A percentile compares a stretch with the other conserved stretches of the same genome.
Conservation (phyloP, 192 early-diverging fungal genomes). For the Rhizoclosmatium sp. region DNA sequence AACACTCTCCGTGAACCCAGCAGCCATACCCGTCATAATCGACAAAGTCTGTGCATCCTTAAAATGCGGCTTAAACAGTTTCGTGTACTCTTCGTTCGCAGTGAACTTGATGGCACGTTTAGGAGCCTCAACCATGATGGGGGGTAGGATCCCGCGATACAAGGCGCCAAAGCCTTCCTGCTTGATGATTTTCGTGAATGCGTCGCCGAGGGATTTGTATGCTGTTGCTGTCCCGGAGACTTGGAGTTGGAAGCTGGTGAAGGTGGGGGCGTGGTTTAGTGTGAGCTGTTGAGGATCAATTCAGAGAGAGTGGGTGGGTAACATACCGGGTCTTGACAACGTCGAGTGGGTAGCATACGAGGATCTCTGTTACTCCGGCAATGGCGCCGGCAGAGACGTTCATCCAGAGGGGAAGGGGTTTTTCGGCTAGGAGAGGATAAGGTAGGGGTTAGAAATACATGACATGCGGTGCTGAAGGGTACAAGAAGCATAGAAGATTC, state of each 20-base stretch:
- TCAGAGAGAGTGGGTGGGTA: background rate
- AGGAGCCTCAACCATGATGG: constrained; percentile 96
- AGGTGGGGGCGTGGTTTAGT: background rate
- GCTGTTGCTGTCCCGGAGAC: constrained; percentile 57
- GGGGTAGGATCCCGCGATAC: constrained; percentile 94
- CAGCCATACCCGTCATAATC: constrained; percentile 87
- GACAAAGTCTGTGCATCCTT: constrained; percentile 78
- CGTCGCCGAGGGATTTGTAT: constrained; percentile 72
- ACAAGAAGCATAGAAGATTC: no score
- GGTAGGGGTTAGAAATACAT: no score
- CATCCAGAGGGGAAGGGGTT: constrained; percentile 42
- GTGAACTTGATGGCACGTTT: constrained; percentile 98
- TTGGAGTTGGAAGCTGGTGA: constrained; percentile 80
- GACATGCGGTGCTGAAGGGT: no score
- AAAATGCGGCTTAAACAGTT: constrained; percentile 64
- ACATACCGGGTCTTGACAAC: constrained; percentile 82
- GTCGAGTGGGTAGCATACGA: constrained; percentile 94
- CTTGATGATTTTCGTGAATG: constrained; percentile 71
- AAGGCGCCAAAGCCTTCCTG: constrained; percentile 75
- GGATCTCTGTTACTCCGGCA: constrained; percentile 82
- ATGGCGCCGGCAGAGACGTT: constrained; percentile 53
- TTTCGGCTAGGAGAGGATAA: background rate
- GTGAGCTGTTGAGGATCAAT: background rate
- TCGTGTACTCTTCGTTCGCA: constrained; percentile 72
- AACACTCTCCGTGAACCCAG: constrained; percentile 91